Percentiles rank a stretch among this genome's conserved stretches.
These are phyloP conservation scores for Coemansia asiatica DNA, from an alignment of 192 early-diverging fungal species.

Conservation along the genomic window DNA sequence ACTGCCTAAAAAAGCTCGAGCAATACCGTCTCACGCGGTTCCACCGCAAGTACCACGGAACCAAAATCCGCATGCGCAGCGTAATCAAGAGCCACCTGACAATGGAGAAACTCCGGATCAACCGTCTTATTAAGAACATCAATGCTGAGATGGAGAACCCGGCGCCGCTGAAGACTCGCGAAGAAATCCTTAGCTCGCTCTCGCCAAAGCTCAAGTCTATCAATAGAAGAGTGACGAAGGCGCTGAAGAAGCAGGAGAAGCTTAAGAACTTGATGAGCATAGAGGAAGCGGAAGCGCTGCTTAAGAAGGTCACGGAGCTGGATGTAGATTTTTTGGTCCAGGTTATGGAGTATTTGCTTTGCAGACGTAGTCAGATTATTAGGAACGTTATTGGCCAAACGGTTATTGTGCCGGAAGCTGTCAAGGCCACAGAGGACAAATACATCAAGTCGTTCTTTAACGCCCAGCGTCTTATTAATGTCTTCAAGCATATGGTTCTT, in stretches of 20 bases:
- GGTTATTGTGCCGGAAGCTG: background rate
- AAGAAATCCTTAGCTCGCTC: too few relatives aligned
- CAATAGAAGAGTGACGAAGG: constrained; percentile 2
- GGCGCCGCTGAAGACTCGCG: background rate
- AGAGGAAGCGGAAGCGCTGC: constrained; percentile 2
- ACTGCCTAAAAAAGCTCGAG: background rate
- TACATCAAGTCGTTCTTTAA: background rate
- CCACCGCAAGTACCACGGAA: background rate
- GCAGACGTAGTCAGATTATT: background rate
- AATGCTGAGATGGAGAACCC: background rate
- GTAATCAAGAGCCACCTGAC: background rate
- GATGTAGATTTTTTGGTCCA: background rate
- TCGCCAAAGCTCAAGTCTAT: too few relatives aligned
- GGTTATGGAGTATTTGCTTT: background rate
- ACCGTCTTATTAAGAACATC: background rate
- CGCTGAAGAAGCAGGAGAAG: constrained; percentile 1
- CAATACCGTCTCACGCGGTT: background rate
- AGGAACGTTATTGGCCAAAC: background rate
- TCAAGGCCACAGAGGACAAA: background rate
- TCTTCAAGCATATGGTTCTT: background rate
- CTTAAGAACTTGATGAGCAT: background rate
- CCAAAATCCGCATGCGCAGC: background rate
- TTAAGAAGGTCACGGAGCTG: constrained; percentile 9
- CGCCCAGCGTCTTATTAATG: background rate
- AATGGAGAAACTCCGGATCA: background rate